Evolutionary conservation across 2,329 filamentous ascomycete genomes (phyloP), one percentile per base, ranked within the genome.

Genomic region (Endothia cerciana): DNA sequence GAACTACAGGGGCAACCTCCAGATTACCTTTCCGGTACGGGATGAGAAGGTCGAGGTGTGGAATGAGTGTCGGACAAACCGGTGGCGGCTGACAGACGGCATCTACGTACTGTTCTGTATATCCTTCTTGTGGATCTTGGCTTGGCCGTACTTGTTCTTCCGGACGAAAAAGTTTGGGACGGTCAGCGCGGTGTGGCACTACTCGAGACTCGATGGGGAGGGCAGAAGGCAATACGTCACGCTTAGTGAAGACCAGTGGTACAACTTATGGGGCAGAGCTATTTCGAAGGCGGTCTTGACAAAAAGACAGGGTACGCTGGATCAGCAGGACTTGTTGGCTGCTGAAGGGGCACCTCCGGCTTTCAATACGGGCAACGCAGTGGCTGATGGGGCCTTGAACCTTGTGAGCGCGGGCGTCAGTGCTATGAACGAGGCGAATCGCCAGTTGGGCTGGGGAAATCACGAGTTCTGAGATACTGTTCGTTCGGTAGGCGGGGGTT

Each of bases 111-210:
- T 91, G 11, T 91, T 89, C 77, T 87, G 86, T 73, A 74, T 91
- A 6, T 87, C 87, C 0, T 86, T 92, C 67, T 75, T 91, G 15
- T 90, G 90, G 83, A 72, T 93, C 65, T 81, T 93, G 70, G 80
- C 85, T 3, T 93, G 91, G 91, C 91, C 91, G 0, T 84, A 85
- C 65, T 81, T 93, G 15, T 89, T 86, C 77, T 83, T 92, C 73
- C 77, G 83, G 22, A 93, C 91, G 1, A 87, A 85, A 73, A 82
- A 85, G 59, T 93, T 89, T 78, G 84, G 89, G 69, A 87, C 91
- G 2, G 83, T 87, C 3, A 79, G 81, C 28, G 83, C 85, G 0
- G 81, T 88, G 41, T 93, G 89, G 89, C 75, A 79, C 1, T 88
- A 83, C 70, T 85, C 83, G 3, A 71, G 74, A 4, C 68, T 72